Conservation (phyloP, 2,329 filamentous ascomycete species). For the Mariannaea sp. region DNA sequence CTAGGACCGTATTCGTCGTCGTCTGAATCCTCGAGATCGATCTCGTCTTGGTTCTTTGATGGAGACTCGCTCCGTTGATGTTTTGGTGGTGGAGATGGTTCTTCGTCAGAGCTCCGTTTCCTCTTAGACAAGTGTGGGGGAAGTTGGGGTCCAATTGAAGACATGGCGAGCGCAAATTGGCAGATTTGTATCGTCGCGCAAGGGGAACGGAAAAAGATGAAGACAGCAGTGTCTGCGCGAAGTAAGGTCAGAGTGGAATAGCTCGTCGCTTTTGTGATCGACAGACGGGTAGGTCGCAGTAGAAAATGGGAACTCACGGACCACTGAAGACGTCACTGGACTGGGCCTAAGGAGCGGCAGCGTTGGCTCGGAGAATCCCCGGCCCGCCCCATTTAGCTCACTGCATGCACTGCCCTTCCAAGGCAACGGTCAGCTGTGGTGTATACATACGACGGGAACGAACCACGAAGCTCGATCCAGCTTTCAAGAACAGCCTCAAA, state of each 20-base stretch:
- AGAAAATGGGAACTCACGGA: conserved; percentile 10
- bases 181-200: conserved; percentile 4
- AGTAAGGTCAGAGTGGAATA: no score
- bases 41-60: conserved; percentile 53
- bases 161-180: conserved; percentile 52
- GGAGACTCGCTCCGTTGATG: conserved; percentile 39
- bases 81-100: conserved; percentile 50
- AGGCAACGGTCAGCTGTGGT: conserved; percentile 27
- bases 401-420: conserved; percentile 23
- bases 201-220: no score
- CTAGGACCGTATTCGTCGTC: conserved; percentile 52
- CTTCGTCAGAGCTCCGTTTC: conserved; percentile 55
- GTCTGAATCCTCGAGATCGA: conserved; percentile 49
- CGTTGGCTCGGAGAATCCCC: conserved; percentile 35
- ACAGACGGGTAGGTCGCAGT: conserved; percentile 9
- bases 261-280: conserved; percentile 11
- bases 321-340: conserved; percentile 35
- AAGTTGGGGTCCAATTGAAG: conserved; percentile 71
- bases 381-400: conserved; percentile 34
- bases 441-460: conserved; percentile 29
- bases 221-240: no score
- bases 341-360: conserved; percentile 11
- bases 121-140: conserved; percentile 70
- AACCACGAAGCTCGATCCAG: conserved; percentile 35
- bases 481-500: conserved; percentile 23